Evolutionary conservation across 805 yeast species (phyloP).

Genomic region (Candida schatavii): DNA sequence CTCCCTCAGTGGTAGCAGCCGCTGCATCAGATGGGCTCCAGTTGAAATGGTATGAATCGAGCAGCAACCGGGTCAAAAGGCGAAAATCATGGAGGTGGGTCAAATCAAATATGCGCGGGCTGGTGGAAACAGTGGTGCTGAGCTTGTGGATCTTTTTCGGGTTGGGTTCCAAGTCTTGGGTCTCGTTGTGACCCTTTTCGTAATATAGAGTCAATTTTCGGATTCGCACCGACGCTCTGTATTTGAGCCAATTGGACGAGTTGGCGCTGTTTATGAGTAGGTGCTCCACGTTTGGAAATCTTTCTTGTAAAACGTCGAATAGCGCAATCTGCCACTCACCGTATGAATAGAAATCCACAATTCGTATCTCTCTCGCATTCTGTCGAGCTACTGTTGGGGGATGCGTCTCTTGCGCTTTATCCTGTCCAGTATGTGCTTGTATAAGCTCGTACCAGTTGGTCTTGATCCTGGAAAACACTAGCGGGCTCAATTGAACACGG

Average conservation of each 20-base stretch:
- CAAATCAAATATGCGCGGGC: slow-evolving; percentile 38
- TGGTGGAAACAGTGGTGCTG: slow-evolving; percentile 5
- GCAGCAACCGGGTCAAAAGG: slow-evolving; percentile 27
- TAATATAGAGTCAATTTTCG: slow-evolving; percentile 23
- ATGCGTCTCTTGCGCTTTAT: background rate
- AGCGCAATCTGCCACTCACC: slow-evolving; percentile 38
- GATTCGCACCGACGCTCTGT: slow-evolving; percentile 21
- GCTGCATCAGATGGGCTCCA: slow-evolving; percentile 26
- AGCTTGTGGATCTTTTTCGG: slow-evolving; percentile 15
- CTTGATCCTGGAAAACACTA: slow-evolving; percentile 20
- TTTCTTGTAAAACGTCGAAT: slow-evolving; percentile 14
- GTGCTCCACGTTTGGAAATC: slow-evolving; percentile 20
- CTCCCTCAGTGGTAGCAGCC: slow-evolving; percentile 1
- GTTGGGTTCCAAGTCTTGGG: slow-evolving; percentile 11
- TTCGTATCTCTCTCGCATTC: slow-evolving; percentile 16
- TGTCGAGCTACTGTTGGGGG: too few species aligned
- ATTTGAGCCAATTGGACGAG: slow-evolving; percentile 43
- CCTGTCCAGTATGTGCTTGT: slow-evolving; percentile 1
- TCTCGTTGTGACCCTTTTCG: slow-evolving; percentile 19
- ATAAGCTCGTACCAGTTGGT: slow-evolving; percentile 25
- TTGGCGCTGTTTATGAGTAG: slow-evolving; percentile 30
- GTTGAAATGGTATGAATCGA: slow-evolving; percentile 43
- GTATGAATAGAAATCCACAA: slow-evolving; percentile 28
- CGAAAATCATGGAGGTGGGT: slow-evolving; percentile 41
- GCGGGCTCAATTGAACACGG: slow-evolving; percentile 16